Base-by-base conservation (phyloP, 2,329 filamentous ascomycete genomes). In the Pseudopyrenochaeta lycopersici region DNA sequence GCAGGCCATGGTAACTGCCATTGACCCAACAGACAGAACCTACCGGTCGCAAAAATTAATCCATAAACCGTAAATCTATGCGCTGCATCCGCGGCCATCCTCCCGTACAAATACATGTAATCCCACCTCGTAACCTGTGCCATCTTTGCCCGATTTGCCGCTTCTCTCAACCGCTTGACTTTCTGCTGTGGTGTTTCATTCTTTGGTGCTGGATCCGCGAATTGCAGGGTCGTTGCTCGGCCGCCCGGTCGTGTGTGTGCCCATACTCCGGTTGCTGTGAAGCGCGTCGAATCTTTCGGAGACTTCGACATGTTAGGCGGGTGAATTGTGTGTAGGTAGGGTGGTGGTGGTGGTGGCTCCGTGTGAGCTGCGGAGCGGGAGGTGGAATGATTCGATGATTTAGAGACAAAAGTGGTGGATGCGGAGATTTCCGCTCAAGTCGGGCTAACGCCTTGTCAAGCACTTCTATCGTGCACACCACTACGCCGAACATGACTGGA, bases 221-320 rank as follows among this genome's bases (percentile, higher is more conserved):
- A 73, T 51, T 72, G 70, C 56, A 80, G 75, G 33, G 72, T 74
- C 29, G 78, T 75, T 33, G 73, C 69, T 47, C 75, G 67, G 23
- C 77, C 74, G 49, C 73, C 75, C 36, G 82, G 76, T 73, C 90
- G 90, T 63, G 86, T 85, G 61, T 84, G 83, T 66, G 89, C 90
- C 77, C 92, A 90, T 31, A 87, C 87, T 56, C 83, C 86, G 15
- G 86, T 89, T 21, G 87, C 80, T 14, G 88, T 90, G 77, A 90
- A 95, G 72, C 90, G 88, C 68, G 91, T 95, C 63, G 91, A 90
- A 75, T 93, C 90, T 67, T 85, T 86, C 73, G 90, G 88, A 78
- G 86, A 90, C 72, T 89, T 88, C 56, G 89, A 83, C 79, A 81
- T 81, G 39, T 20, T 74, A 53, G 35, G 20, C 32, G 53, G 49